These are phyloP conservation scores for Silene conica DNA, from an alignment of 148 eudicot genomes.

Conservation along the genomic window DNA sequence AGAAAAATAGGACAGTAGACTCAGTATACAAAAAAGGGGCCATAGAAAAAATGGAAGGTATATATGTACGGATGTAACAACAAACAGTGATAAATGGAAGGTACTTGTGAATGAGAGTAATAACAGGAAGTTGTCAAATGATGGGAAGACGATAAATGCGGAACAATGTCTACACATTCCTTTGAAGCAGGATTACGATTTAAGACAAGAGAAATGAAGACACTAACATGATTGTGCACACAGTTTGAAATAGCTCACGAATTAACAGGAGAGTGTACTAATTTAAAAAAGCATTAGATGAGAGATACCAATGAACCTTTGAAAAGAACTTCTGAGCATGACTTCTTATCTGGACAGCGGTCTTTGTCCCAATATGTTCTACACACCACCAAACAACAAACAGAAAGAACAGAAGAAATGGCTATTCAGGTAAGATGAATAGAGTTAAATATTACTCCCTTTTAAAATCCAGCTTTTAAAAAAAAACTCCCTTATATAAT, in stretches of 20 bases:
- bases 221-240: constrained; percentile 6
- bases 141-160: not conserved
- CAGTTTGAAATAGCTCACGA: constrained; percentile 8
- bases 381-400: constrained; percentile 42
- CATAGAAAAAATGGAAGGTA: no score
- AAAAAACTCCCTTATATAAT: no score
- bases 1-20: no score
- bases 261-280: constrained; percentile 7
- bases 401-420: constrained; percentile 27
- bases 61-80: no score
- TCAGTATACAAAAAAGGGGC: no score
- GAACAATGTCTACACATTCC: not conserved
- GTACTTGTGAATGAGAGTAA: not conserved
- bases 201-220: no score
- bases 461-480: no score
- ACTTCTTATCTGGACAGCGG: constrained; percentile 99
- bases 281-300: constrained; percentile 17
- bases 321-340: constrained; percentile 98
- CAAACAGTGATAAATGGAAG: no score
- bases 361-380: constrained; percentile 97
- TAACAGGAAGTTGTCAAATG: constrained; percentile 3
- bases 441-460: no score
- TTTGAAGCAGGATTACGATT: no score
- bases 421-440: constrained; percentile 47
- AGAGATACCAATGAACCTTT: constrained; percentile 75